phyloP scores from a whole-genome alignment of 352 stramenopile species.

The Phytophthora palmivora region DNA sequence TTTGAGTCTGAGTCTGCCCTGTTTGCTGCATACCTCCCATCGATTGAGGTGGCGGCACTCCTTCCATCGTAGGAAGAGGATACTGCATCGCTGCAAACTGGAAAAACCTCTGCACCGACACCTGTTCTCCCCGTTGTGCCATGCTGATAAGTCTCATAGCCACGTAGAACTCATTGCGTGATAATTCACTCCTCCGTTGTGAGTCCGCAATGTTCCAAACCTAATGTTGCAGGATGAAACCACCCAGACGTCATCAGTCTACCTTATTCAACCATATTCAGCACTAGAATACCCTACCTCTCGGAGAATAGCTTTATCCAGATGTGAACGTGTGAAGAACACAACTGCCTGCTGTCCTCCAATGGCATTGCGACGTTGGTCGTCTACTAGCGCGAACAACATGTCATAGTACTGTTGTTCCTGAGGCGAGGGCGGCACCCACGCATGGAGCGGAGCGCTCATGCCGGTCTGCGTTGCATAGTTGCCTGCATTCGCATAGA shows the following conservation, averaged over 20 bases:
- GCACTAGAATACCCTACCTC: constrained; percentile 46
- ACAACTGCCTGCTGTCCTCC: constrained; percentile 89
- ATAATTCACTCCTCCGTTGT: constrained; percentile 78
- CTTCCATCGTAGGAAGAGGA: constrained; percentile 70
- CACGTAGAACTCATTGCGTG: constrained; percentile 84
- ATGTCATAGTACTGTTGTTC: constrained; percentile 92
- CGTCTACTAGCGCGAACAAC: constrained; percentile 92
- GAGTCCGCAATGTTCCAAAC: constrained; percentile 84
- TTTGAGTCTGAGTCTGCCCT: constrained; percentile 6
- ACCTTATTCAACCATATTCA: constrained; percentile 1
- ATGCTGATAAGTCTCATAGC: constrained; percentile 88
- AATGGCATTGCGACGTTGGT: constrained; percentile 83
- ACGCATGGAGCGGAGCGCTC: constrained; percentile 47
- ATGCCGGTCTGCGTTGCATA: constrained; percentile 42
- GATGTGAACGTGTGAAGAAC: constrained; percentile 93
- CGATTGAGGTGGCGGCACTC: constrained; percentile 57
- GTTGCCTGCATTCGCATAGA: constrained; percentile 44
- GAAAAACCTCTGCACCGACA: constrained; percentile 74
- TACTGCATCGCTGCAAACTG: constrained; percentile 65
- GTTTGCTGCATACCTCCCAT: constrained; percentile 24
- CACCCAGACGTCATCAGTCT: constrained; percentile 1
- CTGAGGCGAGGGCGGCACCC: constrained; percentile 59
- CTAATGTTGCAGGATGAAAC: constrained; percentile 32
- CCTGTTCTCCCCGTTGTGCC: constrained; percentile 75
- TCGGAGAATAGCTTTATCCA: constrained; percentile 84